These are phyloP conservation scores for Schizochytrium sp. DNA, from an alignment of 108 stramenopile species.

Conservation along the genomic window DNA sequence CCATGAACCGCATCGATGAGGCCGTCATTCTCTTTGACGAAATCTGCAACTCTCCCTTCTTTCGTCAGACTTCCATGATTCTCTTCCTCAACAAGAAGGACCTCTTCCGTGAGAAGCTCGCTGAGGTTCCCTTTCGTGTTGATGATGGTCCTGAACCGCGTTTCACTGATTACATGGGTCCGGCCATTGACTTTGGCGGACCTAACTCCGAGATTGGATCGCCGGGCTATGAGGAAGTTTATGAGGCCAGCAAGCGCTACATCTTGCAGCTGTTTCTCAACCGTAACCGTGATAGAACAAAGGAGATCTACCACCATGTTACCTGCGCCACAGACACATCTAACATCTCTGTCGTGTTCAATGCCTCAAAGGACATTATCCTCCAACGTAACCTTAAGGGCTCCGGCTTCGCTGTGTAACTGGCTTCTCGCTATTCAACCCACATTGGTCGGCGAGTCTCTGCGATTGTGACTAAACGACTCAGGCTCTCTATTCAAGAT, in stretches of 20 bases:
- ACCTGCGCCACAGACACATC: conserved; percentile 82
- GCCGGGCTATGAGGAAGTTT: conserved; percentile 65
- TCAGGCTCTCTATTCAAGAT: background rate
- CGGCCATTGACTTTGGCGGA: conserved; percentile 6
- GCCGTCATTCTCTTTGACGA: conserved; percentile 93
- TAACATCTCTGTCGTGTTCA: conserved; percentile 83
- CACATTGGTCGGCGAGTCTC: background rate
- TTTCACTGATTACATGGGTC: conserved; percentile 56
- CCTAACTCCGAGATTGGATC: conserved; percentile 31
- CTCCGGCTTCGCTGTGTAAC: conserved; percentile 69
- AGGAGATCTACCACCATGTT: conserved; percentile 79
- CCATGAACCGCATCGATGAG: conserved; percentile 96
- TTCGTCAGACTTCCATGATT: conserved; percentile 82
- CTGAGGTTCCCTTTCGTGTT: conserved; percentile 59
- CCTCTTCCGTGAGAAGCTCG: conserved; percentile 80
- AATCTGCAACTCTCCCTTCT: conserved; percentile 77
- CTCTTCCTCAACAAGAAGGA: conserved; percentile 83
- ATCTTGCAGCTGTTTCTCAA: conserved; percentile 80
- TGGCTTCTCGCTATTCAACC: background rate
- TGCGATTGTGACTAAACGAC: background rate
- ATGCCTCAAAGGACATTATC: conserved; percentile 84
- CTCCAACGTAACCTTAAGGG: conserved; percentile 78
- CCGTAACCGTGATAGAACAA: conserved; percentile 67
- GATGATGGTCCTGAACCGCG: conserved; percentile 59
- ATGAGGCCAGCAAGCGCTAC: conserved; percentile 81